Evolutionary conservation across 1,284 basidiomycete species (phyloP).

Genomic region (Ustilago cynodontis): DNA sequence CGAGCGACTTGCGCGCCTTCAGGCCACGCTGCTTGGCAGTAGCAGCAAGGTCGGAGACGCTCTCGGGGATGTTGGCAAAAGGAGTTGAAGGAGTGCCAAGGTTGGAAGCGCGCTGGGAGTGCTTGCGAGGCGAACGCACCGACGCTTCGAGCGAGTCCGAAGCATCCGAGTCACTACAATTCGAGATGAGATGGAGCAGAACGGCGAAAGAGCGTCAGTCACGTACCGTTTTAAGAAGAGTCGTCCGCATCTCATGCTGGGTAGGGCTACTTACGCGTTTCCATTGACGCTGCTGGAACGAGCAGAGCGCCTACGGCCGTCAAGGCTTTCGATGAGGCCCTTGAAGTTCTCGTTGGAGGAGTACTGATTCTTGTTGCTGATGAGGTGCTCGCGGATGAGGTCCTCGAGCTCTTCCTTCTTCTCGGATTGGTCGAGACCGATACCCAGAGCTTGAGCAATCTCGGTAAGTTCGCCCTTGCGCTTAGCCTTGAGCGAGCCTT

Average conservation of each 20-base stretch:
- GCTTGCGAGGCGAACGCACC: constrained; percentile 60
- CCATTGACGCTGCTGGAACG: constrained; percentile 54
- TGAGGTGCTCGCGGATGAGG: constrained; percentile 52
- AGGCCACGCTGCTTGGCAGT: constrained; percentile 42
- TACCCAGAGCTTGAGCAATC: constrained; percentile 55
- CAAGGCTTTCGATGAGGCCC: constrained; percentile 59
- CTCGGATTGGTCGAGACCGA: constrained; percentile 42
- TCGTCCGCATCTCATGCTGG: too few relatives aligned
- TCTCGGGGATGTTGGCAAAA: constrained; percentile 29
- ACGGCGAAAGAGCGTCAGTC: constrained; percentile 3
- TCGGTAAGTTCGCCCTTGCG: constrained; percentile 60
- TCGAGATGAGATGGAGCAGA: background rate
- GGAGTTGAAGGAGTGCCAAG: constrained; percentile 44
- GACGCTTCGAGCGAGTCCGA: constrained; percentile 57
- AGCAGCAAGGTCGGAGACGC: constrained; percentile 32
- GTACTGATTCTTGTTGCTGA: constrained; percentile 46
- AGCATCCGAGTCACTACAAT: constrained; percentile 50
- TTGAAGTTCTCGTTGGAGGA: constrained; percentile 46
- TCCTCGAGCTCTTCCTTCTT: constrained; percentile 61
- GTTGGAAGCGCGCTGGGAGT: constrained; percentile 49
- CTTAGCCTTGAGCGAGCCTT: constrained; percentile 60
- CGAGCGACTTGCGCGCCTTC: constrained; percentile 56
- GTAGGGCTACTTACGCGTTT: constrained; percentile 32
- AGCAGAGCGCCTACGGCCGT: constrained; percentile 42
- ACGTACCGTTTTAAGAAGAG: background rate